phyloP scores from a whole-genome alignment of 257 asterid genomes.

The Gentiana dahurica region DNA sequence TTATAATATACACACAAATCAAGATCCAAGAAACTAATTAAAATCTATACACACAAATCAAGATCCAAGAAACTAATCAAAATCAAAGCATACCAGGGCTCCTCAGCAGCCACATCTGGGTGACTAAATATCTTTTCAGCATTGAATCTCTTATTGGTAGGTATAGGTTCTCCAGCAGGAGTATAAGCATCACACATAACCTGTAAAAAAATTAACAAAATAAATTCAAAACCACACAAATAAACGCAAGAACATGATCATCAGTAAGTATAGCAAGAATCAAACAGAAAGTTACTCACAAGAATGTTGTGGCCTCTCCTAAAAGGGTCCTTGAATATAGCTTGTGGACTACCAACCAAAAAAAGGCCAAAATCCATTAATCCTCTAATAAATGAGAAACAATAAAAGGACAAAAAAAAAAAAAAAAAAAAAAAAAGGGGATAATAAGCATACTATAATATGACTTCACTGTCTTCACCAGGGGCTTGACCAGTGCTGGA shows the following conservation, averaged over 20 bases:
- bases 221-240: no score
- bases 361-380: neutral
- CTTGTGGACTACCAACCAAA: constrained; percentile 56
- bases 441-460: constrained; percentile 50
- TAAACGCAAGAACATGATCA: no score
- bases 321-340: constrained; percentile 86
- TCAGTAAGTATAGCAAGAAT: no score
- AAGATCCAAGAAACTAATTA: no score
- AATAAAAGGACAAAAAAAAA: neutral
- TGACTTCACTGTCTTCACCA: constrained; percentile 96
- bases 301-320: constrained; percentile 81
- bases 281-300: constrained; percentile 26
- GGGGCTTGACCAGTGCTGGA: constrained; percentile 97
- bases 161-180: constrained; percentile 82
- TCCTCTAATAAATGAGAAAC: neutral
- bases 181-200: constrained; percentile 92
- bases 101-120: constrained; percentile 63
- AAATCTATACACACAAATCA: neutral
- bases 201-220: constrained; percentile 16
- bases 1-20: neutral
- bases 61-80: neutral
- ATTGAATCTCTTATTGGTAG: constrained; percentile 60
- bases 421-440: neutral
- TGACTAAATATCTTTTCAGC: constrained; percentile 72
- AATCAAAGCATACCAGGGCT: constrained; percentile 47